These are phyloP conservation scores for Alloteropsis angusta DNA, from an alignment of 202 grass and related monocot species.

Conservation along the genomic window DNA sequence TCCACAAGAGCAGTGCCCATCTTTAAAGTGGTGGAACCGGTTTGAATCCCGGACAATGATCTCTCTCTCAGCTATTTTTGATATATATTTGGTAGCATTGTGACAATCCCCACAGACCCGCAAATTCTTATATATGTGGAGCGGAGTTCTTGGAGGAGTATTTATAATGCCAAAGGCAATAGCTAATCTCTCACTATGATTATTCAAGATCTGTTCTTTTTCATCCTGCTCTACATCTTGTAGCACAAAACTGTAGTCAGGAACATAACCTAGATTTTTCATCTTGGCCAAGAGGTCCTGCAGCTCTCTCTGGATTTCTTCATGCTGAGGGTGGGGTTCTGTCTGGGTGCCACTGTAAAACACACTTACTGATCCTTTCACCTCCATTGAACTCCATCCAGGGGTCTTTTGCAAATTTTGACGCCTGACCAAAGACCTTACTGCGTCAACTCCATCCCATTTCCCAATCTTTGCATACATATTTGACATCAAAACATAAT, in stretches of 20 bases:
- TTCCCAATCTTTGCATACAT: conserved; percentile 73
- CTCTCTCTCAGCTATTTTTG: conserved; percentile 56
- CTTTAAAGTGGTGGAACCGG: conserved; percentile 71
- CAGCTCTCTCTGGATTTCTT: conserved; percentile 57
- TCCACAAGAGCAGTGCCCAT: conserved; percentile 64
- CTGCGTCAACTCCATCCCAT: conserved; percentile 71
- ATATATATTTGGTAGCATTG: conserved; percentile 73
- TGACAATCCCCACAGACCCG: conserved; percentile 74
- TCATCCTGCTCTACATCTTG: conserved; percentile 75
- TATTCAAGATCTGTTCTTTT: conserved; percentile 66
- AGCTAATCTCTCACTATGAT: conserved; percentile 69
- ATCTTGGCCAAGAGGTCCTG: conserved; percentile 44
- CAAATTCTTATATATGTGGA: conserved; percentile 66
- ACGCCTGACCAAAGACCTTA: conserved; percentile 54
- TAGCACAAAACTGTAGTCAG: conserved; percentile 70
- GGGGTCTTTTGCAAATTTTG: conserved; percentile 62
- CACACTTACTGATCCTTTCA: conserved; percentile 51
- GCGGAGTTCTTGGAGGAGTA: conserved; percentile 44
- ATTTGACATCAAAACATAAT: conserved; percentile 72
- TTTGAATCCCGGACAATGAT: conserved; percentile 75
- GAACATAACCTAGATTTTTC: conserved; percentile 56
- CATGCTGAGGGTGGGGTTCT: conserved; percentile 46
- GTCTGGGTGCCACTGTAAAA: conserved; percentile 65
- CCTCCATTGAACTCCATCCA: conserved; percentile 77
- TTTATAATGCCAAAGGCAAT: conserved; percentile 68